phyloP scores from a whole-genome alignment of 1,284 basidiomycete genomes.

The Sporisorium reilianum region DNA sequence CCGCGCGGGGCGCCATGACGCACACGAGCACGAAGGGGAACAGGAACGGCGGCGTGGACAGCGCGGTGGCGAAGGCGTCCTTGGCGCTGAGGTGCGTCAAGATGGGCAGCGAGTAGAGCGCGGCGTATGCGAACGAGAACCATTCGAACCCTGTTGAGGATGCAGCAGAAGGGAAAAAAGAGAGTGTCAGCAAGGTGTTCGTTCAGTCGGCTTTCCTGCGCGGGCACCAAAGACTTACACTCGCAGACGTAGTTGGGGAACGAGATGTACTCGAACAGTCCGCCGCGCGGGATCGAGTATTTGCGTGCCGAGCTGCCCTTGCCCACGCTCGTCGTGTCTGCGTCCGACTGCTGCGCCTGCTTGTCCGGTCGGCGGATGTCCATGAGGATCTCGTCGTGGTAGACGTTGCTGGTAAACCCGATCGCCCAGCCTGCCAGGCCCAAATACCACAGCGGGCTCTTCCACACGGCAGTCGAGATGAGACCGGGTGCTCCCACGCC shows the following conservation, averaged over 20 bases:
- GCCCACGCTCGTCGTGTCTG: conserved; percentile 24
- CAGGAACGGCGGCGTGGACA: conserved; percentile 60
- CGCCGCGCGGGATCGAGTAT: conserved; percentile 86
- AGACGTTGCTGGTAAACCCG: conserved; percentile 83
- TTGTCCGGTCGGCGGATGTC: conserved; percentile 71
- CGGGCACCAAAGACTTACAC: conserved; percentile 71
- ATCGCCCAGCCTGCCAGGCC: conserved; percentile 78
- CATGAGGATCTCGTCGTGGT: conserved; percentile 88
- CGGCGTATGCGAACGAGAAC: conserved; percentile 60
- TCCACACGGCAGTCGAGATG: conserved; percentile 62
- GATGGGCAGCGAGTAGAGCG: conserved; percentile 52
- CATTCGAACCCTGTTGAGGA: conserved; percentile 65
- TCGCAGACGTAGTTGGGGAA: conserved; percentile 94
- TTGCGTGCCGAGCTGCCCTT: conserved; percentile 71
- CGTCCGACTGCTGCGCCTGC: not conserved
- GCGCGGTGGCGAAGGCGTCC: conserved; percentile 38
- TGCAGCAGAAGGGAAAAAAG: too few species aligned
- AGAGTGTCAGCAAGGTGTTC: not conserved
- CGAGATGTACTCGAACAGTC: conserved; percentile 82
- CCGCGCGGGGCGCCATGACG: conserved; percentile 82
- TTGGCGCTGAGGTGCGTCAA: conserved; percentile 34
- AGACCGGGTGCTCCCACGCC: conserved; percentile 37
- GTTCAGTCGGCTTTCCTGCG: not conserved
- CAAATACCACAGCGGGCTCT: conserved; percentile 73
- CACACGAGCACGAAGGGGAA: conserved; percentile 80